Base-by-base conservation (phyloP, 176 grass and related monocot species). In the Echinochloa phyllopogon region DNA sequence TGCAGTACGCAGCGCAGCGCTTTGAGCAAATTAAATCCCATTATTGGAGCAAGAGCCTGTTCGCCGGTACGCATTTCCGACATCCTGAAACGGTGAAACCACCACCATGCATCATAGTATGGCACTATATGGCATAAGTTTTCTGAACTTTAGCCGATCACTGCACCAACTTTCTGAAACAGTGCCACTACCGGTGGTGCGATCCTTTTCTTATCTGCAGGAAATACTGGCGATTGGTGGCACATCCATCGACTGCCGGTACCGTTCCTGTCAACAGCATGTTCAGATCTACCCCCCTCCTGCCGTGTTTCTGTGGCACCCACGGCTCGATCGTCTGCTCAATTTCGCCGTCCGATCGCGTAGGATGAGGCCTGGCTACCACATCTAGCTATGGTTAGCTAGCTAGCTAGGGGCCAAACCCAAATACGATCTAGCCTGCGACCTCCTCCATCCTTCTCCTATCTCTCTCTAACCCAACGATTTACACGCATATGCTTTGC, bases 251-350 rank as follows among this genome's bases (percentile, higher is more conserved):
- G 2, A 6, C 61, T 4, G 29, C 27, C 44, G 25, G 2, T 16
- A 39, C 42, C 49, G 41, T 63, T 73, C 4, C 10, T 56, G 39
- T 6, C 55, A 74, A 65, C 82, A 51, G 82, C 70, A 65, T 37
- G 36, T n/a, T 10, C 64, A 85, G 73, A 85, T 85, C 83, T 78
- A 85, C 74, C 75, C 27, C 60, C 47, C 37, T 57, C 15, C 6
- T 73, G 65, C 53, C 61, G 72, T 84, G 62, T 47, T 47, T 0
- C 8, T 29, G 80, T 72, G 67, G 80, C 52, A 48, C 80, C 66
- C 63, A 82, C 78, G 20, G 78, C 65, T 3, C n/a, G n/a, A n/a
- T n/a, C 53, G 16, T 51, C 29, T 33, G 36, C 78, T 18, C 33
- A 10, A 45, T 27, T 29, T 68, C 21, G 65, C 38, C 65, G 39